phyloP scores from a whole-genome alignment of 2,329 filamentous ascomycete genomes.

The Emmonsiellopsis sp. region DNA sequence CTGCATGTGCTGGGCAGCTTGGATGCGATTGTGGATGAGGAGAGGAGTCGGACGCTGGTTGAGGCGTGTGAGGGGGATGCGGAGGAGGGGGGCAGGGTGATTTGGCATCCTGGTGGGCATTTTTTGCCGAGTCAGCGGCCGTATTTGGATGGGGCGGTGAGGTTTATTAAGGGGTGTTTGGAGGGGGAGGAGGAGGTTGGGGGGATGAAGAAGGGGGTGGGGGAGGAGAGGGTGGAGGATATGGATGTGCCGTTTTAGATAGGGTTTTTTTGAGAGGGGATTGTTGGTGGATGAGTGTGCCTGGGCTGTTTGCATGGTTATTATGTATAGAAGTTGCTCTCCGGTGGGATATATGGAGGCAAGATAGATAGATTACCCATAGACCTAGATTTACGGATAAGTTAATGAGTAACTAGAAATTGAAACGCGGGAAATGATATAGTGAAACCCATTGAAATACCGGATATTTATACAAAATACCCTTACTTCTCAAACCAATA shows the following conservation, averaged over 20 bases:
- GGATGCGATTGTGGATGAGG: constrained; percentile 81
- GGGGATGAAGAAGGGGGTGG: constrained; percentile 15
- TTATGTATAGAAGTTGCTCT: too few species aligned
- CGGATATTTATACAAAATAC: not conserved
- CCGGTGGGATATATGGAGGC: not conserved
- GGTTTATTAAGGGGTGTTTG: constrained; percentile 54
- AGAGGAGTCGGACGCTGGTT: constrained; percentile 55
- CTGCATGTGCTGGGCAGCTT: constrained; percentile 74
- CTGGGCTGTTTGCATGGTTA: too few species aligned
- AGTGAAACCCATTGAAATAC: too few species aligned
- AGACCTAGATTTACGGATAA: not conserved
- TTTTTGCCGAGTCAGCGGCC: constrained; percentile 78
- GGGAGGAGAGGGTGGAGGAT: constrained; percentile 53
- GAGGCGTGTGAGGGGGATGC: constrained; percentile 52
- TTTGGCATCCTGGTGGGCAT: constrained; percentile 80
- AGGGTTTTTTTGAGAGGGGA: not conserved
- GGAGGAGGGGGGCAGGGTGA: constrained; percentile 41
- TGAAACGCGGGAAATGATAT: not conserved
- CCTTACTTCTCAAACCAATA: not conserved
- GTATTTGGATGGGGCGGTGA: constrained; percentile 65
- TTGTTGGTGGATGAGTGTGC: not conserved
- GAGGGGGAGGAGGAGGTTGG: constrained; percentile 20
- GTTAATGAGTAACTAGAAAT: not conserved
- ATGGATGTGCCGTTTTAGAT: constrained; percentile 58
- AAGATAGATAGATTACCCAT: not conserved